Evolutionary conservation across 345 rosid species (phyloP).

Genomic region (Aurinia saxatilis): DNA sequence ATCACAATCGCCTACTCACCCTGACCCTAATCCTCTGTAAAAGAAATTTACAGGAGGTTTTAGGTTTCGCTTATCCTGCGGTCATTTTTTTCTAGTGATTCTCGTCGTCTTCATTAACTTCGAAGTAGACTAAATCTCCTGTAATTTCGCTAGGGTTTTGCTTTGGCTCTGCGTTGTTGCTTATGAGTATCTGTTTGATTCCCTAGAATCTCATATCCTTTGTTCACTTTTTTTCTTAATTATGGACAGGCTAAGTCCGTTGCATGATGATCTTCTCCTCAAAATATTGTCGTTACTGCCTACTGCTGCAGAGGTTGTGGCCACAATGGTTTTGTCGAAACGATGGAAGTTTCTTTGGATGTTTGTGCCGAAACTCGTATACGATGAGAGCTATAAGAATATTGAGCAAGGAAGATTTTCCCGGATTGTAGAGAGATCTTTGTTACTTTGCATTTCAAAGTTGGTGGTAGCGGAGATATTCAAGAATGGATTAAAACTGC

Average conservation of each 20-base stretch:
- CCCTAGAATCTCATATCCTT: too few species aligned
- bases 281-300: neutral
- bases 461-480: neutral
- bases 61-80: too few species aligned
- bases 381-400: neutral
- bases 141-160: too few species aligned
- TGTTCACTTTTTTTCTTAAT: too few species aligned
- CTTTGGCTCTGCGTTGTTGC: too few species aligned
- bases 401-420: neutral
- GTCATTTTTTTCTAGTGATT: too few species aligned
- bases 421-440: neutral
- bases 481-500: neutral
- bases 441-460: neutral
- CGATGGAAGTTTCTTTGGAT: constrained; percentile 12
- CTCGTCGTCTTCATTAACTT: too few species aligned
- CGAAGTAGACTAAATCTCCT: too few species aligned
- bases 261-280: neutral
- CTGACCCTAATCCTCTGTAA: too few species aligned
- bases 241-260: neutral
- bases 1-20: too few species aligned
- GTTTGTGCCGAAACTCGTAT: constrained; percentile 2
- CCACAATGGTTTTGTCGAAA: constrained; percentile 2
- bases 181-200: too few species aligned
- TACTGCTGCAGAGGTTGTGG: neutral
- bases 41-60: too few species aligned